Evolutionary conservation across 805 yeast genomes (phyloP), one percentile per base, ranked within the genome.

Genomic region (Wickerhamiella allomyrinae): DNA sequence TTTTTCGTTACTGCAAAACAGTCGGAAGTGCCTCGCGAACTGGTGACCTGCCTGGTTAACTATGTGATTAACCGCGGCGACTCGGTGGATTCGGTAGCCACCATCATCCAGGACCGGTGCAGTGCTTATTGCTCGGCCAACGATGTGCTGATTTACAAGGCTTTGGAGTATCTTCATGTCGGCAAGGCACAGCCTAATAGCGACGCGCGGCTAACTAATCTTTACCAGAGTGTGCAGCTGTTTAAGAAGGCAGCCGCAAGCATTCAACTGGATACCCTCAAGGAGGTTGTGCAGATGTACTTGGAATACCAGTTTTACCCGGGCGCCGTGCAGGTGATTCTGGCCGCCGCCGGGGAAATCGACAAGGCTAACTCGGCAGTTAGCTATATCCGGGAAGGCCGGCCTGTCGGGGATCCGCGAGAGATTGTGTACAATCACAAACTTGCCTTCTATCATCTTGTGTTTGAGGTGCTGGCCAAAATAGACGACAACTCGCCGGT

Each of bases 101-200:
- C 78, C 27, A 76, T 87, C 1, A 65, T 91, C 40, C 95, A 91
- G 60, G 93, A 84, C 42, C 77, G 89, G 46, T 91, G 98, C 66
- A 94, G 94, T 1, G 77, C 94, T 0, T 91, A 86, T 61, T 91
- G 97, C 56, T 84, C 96, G 0, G 76, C 94, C 13, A 84, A 81
- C 50, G 98, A 91, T 60, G 95, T 91, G 21, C 70, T 86, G 46
- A 83, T 91, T 11, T 91, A 87, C 68, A 81, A 89, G 60, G 97
- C 96, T 0, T 77, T 86, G 52, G 98, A 91, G 58, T 86, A 81
- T 58, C 67, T 91, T 53, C 81, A 89, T 44, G 77, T 79, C 52
- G 96, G 97, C 20, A 73, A 73, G 49, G 41, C 47, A 33, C 38
- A 38, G 21, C 48, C 55, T 3, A 95, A 87, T 56, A 70, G 70